Conservation (phyloP, 2,329 filamentous ascomycete genomes). For the Helminthosporium solani region DNA sequence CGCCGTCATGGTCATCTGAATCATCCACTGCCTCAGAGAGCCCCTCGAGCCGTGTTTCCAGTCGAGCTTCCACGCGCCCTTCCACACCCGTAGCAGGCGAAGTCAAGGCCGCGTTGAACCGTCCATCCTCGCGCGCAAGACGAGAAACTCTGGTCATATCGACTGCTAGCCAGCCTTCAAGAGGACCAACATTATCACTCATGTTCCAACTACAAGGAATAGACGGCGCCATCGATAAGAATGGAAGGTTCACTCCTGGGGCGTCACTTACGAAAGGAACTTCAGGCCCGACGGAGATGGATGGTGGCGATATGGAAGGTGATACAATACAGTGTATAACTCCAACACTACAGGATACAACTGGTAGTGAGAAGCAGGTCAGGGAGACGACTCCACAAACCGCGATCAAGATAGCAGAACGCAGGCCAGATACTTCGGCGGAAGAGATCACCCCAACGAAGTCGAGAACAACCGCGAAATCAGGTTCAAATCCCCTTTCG, state of each 20-base stretch:
- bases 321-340: not conserved
- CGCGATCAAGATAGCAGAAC: no score
- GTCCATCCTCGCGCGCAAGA: not conserved
- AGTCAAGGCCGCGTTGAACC: not conserved
- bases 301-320: not conserved
- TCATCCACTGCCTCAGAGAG: not conserved
- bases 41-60: no score
- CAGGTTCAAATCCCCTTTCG: no score
- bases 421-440: no score
- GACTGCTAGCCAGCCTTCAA: not conserved
- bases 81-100: no score
- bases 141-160: not conserved
- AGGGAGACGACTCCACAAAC: no score
- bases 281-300: not conserved
- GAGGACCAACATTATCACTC: not conserved
- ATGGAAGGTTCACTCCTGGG: not conserved
- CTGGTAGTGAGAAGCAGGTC: no score
- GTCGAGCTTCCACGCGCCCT: no score
- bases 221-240: not conserved
- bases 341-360: not conserved
- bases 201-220: slow-evolving; percentile 2
- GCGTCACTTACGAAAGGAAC: not conserved
- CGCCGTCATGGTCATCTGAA: not conserved
- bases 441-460: no score
- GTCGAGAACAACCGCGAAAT: no score